phyloP scores from a whole-genome alignment of 2,329 filamentous ascomycete species.

The Penicillium brasilianum region DNA sequence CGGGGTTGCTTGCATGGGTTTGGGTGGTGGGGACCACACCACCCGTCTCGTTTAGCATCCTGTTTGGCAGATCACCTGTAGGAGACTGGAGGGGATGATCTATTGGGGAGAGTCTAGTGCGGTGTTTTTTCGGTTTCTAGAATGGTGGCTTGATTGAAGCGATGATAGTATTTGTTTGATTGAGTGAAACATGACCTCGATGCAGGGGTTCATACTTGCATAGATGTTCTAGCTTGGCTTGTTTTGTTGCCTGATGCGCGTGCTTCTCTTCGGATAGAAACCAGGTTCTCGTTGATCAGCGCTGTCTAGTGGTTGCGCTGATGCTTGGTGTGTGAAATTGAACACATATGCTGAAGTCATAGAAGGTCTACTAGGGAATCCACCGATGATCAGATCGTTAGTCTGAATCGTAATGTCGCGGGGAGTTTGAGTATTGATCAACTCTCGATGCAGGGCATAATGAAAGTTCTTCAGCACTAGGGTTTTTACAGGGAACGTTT shows the following conservation, averaged over 20 bases:
- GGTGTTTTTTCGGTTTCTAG: background rate
- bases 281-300: background rate
- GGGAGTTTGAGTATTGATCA: background rate
- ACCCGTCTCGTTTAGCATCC: background rate
- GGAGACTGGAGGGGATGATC: background rate
- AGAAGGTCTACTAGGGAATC: background rate
- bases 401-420: background rate
- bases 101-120: background rate
- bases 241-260: background rate
- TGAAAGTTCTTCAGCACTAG: background rate
- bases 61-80: background rate
- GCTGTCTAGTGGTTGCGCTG: background rate
- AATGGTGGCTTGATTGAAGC: background rate
- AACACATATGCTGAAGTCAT: background rate
- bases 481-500: background rate
- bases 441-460: background rate
- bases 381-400: background rate
- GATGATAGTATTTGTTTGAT: background rate
- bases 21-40: background rate
- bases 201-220: background rate
- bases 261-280: background rate
- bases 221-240: background rate
- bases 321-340: background rate
- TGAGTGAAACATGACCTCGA: background rate
- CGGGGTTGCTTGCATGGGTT: background rate